A percentile compares a stretch with the other conserved stretches of the same genome.
phyloP scores from a whole-genome alignment of 305 asterid species.

The Fraxinus angustifolia region DNA sequence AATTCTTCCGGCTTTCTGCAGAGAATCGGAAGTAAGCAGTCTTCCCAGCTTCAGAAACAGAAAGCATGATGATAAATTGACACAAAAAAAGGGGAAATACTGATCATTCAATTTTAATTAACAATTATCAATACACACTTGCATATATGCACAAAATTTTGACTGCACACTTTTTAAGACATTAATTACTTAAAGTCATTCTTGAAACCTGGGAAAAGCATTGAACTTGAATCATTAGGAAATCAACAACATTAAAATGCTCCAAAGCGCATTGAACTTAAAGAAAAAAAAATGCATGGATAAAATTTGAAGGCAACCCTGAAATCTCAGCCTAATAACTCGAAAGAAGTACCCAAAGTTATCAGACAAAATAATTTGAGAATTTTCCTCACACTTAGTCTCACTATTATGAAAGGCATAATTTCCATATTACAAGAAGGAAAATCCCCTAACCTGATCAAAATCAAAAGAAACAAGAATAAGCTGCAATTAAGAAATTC shows the following conservation, averaged over 20 bases:
- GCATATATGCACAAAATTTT: neutral
- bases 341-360: neutral
- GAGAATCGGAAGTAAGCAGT: neutral
- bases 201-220: neutral
- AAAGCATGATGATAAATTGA: neutral
- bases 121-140: neutral
- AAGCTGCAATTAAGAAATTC: neutral
- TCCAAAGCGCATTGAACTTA: neutral
- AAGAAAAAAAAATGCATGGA: neutral
- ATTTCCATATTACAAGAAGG: neutral
- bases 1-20: conserved; percentile 22
- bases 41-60: conserved; percentile 2
- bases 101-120: neutral
- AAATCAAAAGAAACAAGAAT: neutral
- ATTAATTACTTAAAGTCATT: neutral
- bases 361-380: neutral
- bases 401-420: neutral
- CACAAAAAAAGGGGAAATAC: neutral
- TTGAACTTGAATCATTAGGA: neutral
- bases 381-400: neutral
- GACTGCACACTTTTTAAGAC: neutral
- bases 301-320: neutral
- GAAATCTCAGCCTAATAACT: neutral
- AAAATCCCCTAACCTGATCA: neutral
- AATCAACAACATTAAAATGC: neutral